Percentiles rank a stretch among this genome's conserved stretches.
phyloP scores from a whole-genome alignment of 164 flowering plant species.

The Santalum album region DNA sequence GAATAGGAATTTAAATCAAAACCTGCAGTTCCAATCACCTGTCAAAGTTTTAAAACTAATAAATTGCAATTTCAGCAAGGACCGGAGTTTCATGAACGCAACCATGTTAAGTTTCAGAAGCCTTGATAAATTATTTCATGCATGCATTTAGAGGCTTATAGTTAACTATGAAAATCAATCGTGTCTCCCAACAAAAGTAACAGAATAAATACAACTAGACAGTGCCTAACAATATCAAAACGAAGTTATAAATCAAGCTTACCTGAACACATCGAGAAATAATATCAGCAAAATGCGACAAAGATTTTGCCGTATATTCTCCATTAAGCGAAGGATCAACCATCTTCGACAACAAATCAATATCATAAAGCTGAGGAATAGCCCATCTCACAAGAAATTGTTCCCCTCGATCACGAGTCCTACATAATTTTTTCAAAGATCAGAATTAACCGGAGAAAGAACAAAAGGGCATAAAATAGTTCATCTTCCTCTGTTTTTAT shows the following conservation, averaged over 20 bases:
- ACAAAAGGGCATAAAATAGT: background rate
- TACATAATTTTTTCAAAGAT: conserved; percentile 13
- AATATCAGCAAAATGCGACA: conserved; percentile 86
- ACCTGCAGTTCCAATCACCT: no score
- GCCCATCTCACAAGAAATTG: conserved; percentile 92
- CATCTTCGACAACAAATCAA: conserved; percentile 82
- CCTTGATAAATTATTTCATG: no score
- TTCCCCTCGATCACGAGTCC: conserved; percentile 64
- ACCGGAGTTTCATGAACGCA: no score
- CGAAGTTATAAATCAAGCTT: conserved; percentile 7
- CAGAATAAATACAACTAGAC: no score
- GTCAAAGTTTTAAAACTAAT: no score
- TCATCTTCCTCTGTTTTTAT: background rate
- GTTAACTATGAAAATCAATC: no score
- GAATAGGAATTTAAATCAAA: no score
- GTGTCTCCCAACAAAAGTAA: no score
- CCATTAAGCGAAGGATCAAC: conserved; percentile 86
- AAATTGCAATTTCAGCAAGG: no score
- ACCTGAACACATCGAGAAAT: conserved; percentile 89
- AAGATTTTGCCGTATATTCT: conserved; percentile 66
- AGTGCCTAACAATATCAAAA: background rate
- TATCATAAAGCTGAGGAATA: conserved; percentile 86
- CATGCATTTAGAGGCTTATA: no score
- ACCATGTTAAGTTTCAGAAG: no score
- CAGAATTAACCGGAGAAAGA: background rate